Percentiles rank a stretch among this genome's conserved stretches.
Conservation (phyloP, 306 rosid genomes). For the Hippophae gyantsensis region DNA sequence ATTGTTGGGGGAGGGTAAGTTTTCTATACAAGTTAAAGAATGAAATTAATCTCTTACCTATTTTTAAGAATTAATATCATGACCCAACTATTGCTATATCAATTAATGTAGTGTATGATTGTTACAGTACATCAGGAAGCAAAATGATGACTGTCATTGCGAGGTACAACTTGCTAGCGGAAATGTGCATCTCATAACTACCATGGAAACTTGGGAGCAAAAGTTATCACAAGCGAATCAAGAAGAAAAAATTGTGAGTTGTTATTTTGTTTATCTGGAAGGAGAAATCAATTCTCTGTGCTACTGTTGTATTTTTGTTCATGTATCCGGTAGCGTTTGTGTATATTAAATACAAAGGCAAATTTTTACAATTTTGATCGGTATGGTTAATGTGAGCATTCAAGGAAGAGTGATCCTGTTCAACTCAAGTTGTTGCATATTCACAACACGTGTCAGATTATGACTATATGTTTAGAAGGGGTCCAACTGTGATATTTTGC, state of each 20-base stretch:
- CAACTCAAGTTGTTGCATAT: too few species aligned
- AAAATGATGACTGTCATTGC: conserved; percentile 11
- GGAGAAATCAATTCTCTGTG: neutral
- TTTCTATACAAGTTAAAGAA: neutral
- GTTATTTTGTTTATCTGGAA: neutral
- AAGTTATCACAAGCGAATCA: conserved; percentile 58
- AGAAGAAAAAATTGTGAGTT: conserved; percentile 65
- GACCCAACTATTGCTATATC: conserved; percentile 1
- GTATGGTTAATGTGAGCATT: too few species aligned
- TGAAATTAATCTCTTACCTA: neutral
- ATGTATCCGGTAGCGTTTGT: too few species aligned
- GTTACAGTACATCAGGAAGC: conserved; percentile 9
- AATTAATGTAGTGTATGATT: conserved; percentile 9
- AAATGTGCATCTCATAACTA: conserved; percentile 56
- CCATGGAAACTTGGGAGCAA: conserved; percentile 59
- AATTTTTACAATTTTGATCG: too few species aligned
- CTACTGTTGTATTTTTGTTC: neutral
- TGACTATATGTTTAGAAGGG: too few species aligned
- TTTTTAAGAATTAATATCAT: neutral
- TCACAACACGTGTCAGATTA: too few species aligned
- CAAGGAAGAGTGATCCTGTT: too few species aligned
- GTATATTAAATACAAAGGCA: too few species aligned
- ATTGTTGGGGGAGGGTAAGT: conserved; percentile 52
- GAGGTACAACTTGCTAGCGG: conserved; percentile 35
- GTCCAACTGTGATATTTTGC: too few species aligned